phyloP scores from a whole-genome alignment of 306 rosid species.

The Urtica urens region DNA sequence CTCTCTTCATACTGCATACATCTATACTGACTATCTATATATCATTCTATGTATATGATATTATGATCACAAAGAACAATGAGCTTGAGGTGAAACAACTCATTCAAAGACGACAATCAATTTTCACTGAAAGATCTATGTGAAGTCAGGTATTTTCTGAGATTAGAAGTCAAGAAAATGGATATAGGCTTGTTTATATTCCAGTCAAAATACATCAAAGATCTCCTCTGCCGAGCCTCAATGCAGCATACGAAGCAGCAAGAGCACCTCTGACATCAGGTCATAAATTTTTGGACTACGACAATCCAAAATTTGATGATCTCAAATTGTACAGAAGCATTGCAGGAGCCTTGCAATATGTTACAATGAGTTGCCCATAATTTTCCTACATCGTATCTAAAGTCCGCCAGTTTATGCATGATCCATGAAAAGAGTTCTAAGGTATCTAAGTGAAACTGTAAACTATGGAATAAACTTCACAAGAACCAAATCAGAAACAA shows the following conservation, averaged over 20 bases:
- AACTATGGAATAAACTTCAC: background rate
- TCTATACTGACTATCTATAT: background rate
- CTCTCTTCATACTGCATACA: background rate
- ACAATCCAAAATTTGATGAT: background rate
- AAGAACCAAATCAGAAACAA: no score
- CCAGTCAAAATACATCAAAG: background rate
- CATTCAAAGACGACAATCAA: no score
- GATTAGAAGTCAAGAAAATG: no score
- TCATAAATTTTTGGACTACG: no score
- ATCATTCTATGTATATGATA: background rate
- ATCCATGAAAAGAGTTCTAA: background rate
- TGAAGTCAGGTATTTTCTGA: no score
- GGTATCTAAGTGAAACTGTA: background rate
- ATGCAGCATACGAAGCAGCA: background rate
- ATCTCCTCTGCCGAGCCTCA: background rate
- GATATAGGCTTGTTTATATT: no score
- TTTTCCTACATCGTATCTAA: background rate
- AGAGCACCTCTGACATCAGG: background rate
- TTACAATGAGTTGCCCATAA: background rate
- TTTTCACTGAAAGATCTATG: no score
- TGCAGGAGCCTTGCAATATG: background rate
- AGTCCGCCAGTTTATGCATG: background rate
- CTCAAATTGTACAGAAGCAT: background rate
- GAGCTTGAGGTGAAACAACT: background rate
- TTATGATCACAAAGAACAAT: background rate